Base-by-base conservation (phyloP, 805 yeast genomes). In the Tetrapisispora iriomotensis region DNA sequence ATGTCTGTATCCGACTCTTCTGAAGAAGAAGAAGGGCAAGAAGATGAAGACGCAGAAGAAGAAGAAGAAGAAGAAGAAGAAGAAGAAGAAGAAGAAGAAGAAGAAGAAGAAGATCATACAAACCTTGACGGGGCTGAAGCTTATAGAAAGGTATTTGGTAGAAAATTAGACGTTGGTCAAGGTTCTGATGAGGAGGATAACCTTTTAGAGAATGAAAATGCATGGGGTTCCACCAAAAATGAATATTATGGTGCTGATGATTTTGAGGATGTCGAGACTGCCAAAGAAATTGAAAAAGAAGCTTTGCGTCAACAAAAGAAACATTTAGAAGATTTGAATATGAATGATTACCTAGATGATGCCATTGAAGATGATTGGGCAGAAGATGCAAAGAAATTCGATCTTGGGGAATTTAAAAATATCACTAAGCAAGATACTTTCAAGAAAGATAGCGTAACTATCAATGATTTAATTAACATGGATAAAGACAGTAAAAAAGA, bases 231-330 rank as follows among this genome's bases (percentile, higher is more conserved):
- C 37, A 66, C 61, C 49, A 62, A 67, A 43, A 53, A 56, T 26
- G 65, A 65, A 37, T 67, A 66, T 64, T 48, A 84, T 70, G 59
- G 94, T 46, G 74, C 71, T n/a, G 74, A 57, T 54, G 68, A 66
- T 36, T 47, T 62, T 4, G 70, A 74, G 46, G 64, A 83, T 46
- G 90, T 80, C 24, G 94, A 77, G 39, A 79, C 77, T 24, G 82
- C 85, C 5, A 78, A 75, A 45, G 78, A 75, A 45, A 79, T 87
- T 62, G 92, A 90, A 42, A 78, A 76, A 50, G 96, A 92, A 62
- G 97, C 97, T 0, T 54, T 84, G 36, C 77, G 86, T 54, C 77
- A 85, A 48, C 96, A 88, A 62, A 82, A 82, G 65, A 71, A 74
- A 48, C 87, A 87, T 58, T 62, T 85, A 42, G 76, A 76, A 47